Conservation (phyloP, 352 stramenopile species). For the Globisporangium megalacanthum region DNA sequence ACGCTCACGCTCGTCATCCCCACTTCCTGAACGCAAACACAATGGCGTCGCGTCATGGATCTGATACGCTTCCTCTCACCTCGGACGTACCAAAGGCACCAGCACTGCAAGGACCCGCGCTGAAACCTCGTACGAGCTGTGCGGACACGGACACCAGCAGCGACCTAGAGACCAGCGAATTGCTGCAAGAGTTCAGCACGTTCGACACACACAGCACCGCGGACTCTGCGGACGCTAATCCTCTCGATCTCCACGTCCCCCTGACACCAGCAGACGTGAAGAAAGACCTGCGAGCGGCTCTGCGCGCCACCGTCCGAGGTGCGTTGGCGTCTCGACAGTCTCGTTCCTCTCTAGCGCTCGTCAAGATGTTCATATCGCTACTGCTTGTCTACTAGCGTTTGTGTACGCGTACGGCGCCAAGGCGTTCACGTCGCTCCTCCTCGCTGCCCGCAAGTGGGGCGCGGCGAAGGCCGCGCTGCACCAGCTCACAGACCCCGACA, state of each 20-base stretch:
- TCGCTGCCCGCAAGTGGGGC: constrained; percentile 78
- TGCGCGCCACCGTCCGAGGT: constrained; percentile 35
- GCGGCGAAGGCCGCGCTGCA: constrained; percentile 63
- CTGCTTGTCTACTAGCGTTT: constrained; percentile 29
- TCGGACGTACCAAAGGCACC: no score
- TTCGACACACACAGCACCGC: constrained; percentile 1
- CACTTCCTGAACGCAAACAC: no score
- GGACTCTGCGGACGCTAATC: constrained; percentile 4
- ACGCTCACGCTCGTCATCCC: no score
- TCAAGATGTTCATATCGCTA: no score
- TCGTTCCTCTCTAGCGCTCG: neutral
- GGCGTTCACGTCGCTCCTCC: constrained; percentile 70
- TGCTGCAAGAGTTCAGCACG: neutral
- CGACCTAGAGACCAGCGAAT: constrained; percentile 1
- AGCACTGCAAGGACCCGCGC: no score
- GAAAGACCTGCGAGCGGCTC: constrained; percentile 36
- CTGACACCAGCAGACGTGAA: constrained; percentile 20
- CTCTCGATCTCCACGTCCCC: constrained; percentile 22
- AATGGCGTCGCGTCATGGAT: no score
- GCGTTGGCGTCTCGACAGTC: neutral
- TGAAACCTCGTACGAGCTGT: constrained; percentile 18
- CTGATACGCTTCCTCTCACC: no score
- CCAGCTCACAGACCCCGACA: constrained; percentile 37
- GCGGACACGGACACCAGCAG: constrained; percentile 6
- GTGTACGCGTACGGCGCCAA: constrained; percentile 78